These are phyloP conservation scores for Colletotrichum limetticola DNA, from an alignment of 2,329 filamentous ascomycete genomes.

Conservation along the genomic window DNA sequence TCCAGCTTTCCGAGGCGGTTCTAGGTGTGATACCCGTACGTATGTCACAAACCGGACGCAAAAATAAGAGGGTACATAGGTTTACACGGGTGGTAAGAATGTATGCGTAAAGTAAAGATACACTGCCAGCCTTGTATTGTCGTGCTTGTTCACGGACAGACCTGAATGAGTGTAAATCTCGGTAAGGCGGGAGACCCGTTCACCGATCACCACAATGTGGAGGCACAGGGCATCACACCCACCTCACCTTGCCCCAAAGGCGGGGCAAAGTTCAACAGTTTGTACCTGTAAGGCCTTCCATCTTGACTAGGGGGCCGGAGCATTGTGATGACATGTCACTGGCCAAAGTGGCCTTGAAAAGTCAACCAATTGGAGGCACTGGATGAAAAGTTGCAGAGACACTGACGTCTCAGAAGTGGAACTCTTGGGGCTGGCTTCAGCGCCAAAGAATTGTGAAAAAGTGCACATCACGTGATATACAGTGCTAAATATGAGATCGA, in stretches of 20 bases:
- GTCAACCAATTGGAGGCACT: background rate
- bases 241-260: background rate
- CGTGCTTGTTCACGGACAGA: background rate
- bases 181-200: background rate
- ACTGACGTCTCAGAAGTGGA: background rate
- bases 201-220: background rate
- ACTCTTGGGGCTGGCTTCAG: background rate
- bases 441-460: background rate
- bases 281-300: background rate
- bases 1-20: background rate
- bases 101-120: background rate
- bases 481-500: background rate
- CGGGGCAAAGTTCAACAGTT: background rate
- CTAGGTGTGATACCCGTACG: background rate
- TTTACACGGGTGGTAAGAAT: background rate
- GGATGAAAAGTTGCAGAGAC: background rate
- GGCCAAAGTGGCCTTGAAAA: background rate
- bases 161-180: background rate
- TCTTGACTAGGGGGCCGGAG: background rate
- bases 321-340: constrained; percentile 1
- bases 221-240: background rate
- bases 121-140: too few relatives aligned
- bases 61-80: background rate
- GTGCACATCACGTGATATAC: background rate
- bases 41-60: background rate